Evolutionary conservation across 116 monocot genomes (phyloP).

Genomic region (Phalaenopsis hybrid): DNA sequence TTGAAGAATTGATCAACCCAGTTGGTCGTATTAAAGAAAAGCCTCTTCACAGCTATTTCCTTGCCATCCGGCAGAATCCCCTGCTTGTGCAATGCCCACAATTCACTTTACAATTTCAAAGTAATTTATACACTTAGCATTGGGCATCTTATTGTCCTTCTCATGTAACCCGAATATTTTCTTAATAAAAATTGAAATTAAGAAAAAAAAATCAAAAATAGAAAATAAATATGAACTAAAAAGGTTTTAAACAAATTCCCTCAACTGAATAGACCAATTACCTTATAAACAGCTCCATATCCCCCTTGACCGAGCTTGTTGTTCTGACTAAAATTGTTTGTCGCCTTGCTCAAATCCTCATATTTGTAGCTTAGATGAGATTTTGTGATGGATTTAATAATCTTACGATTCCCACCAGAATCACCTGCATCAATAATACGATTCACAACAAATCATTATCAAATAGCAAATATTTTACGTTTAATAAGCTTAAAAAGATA

Average conservation of each 20-base stretch:
- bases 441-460: not conserved
- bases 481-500: not conserved
- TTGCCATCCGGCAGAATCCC: constrained; percentile 25
- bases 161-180: not conserved
- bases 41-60: constrained; percentile 30
- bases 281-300: constrained; percentile 55
- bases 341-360: constrained; percentile 42
- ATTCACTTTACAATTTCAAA: not conserved
- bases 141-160: not conserved
- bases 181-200: not conserved
- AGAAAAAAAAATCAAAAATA: no score
- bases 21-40: constrained; percentile 28
- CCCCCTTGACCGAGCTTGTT: constrained; percentile 62
- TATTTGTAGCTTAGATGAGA: constrained; percentile 45
- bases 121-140: not conserved
- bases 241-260: no score
- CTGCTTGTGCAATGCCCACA: constrained; percentile 5
- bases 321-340: constrained; percentile 31
- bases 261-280: not conserved
- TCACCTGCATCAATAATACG: constrained; percentile 7
- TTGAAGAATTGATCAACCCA: constrained; percentile 32
- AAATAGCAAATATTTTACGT: no score
- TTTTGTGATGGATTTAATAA: constrained; percentile 28
- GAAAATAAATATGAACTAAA: no score
- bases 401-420: constrained; percentile 12